phyloP scores from a whole-genome alignment of 176 grass and related monocot genomes.

The Triticum urartu region DNA sequence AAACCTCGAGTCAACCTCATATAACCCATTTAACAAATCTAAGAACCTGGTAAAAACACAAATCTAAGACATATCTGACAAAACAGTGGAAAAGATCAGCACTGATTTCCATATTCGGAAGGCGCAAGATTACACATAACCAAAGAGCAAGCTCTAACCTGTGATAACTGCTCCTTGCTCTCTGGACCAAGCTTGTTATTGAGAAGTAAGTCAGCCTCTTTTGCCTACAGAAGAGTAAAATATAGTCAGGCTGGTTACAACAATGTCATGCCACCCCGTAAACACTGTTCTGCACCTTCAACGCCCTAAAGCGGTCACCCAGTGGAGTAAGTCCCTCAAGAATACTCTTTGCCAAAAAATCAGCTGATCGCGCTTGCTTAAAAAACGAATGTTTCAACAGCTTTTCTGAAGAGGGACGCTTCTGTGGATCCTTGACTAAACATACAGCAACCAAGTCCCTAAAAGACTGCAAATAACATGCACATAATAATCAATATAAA shows the following conservation, averaged over 20 bases:
- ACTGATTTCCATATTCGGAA: conserved; percentile 5
- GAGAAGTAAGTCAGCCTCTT: conserved; percentile 75
- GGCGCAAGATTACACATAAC: conserved; percentile 27
- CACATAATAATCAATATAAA: conserved; percentile 19
- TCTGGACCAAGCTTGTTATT: conserved; percentile 65
- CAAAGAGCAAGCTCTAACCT: conserved; percentile 60
- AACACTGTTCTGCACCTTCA: conserved; percentile 60
- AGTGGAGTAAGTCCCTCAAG: conserved; percentile 73
- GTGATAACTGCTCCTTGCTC: conserved; percentile 82
- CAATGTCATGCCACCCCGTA: conserved; percentile 9
- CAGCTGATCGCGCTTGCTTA: conserved; percentile 73
- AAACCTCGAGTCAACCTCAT: conserved; percentile 6
- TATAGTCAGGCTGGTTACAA: conserved; percentile 29
- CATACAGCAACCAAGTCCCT: conserved; percentile 88
- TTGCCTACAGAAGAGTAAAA: conserved; percentile 57
- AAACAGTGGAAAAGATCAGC: background rate
- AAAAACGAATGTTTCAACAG: conserved; percentile 95
- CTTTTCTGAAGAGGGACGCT: conserved; percentile 84
- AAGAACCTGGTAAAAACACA: background rate
- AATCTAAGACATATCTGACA: conserved; percentile 8
- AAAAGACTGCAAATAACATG: conserved; percentile 66
- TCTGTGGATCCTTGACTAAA: conserved; percentile 95
- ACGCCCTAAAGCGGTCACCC: conserved; percentile 75
- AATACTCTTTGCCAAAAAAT: conserved; percentile 67
- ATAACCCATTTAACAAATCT: conserved; percentile 17